phyloP scores from a whole-genome alignment of 163 green algal genomes.

The Chlamydomonas reinhardtii region DNA sequence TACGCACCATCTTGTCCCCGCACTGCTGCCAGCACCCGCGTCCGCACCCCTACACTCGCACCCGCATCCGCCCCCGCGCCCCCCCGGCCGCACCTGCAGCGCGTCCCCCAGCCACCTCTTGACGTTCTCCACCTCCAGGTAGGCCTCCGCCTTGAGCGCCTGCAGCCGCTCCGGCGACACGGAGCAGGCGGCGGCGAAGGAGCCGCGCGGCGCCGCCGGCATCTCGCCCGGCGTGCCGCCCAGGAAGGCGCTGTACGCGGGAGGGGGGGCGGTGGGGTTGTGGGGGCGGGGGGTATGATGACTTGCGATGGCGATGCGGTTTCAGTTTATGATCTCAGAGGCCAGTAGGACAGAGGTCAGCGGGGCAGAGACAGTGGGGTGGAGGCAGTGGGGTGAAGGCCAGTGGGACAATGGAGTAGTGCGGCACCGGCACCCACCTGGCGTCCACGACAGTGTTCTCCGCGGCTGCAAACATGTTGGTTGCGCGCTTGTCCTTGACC shows the following conservation, averaged over 20 bases:
- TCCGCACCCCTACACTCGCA: neutral
- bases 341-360: too few relatives aligned
- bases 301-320: too few relatives aligned
- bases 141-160: neutral
- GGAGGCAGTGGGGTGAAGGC: too few relatives aligned
- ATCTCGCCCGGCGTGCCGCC: neutral
- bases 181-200: slow-evolving; percentile 4
- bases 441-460: slow-evolving; percentile 14
- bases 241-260: slow-evolving; percentile 16
- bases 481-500: neutral
- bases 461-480: neutral
- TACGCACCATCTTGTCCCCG: too few relatives aligned
- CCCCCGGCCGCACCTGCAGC: neutral
- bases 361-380: too few relatives aligned
- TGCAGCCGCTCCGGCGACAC: neutral
- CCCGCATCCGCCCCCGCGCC: neutral
- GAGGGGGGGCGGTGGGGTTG: too few relatives aligned
- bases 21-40: neutral
- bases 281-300: too few relatives aligned
- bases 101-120: slow-evolving; percentile 11
- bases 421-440: too few relatives aligned
- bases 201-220: slow-evolving; percentile 10
- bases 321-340: too few relatives aligned
- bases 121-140: neutral
- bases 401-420: too few relatives aligned